phyloP scores from a whole-genome alignment of 2,329 filamentous ascomycete genomes.

The Blumeriella jaapii region DNA sequence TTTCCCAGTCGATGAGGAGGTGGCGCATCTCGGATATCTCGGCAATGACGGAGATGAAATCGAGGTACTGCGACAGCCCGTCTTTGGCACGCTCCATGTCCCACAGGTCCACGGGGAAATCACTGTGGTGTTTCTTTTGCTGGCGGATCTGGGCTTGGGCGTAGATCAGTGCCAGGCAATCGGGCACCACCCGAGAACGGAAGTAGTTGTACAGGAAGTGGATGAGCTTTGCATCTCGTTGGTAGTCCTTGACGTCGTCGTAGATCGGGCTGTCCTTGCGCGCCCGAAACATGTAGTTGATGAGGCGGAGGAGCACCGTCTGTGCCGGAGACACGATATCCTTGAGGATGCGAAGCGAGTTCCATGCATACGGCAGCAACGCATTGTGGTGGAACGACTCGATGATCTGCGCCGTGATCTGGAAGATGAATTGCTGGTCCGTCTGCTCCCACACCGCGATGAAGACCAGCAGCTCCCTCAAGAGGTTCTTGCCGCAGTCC shows the following conservation, averaged over 20 bases:
- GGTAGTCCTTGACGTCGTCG: conserved; percentile 40
- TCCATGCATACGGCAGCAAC: conserved; percentile 84
- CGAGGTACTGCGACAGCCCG: conserved; percentile 84
- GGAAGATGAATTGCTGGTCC: conserved; percentile 88
- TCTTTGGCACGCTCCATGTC: conserved; percentile 97
- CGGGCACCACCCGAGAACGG: conserved; percentile 81
- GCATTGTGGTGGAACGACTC: conserved; percentile 84
- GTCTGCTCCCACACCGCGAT: conserved; percentile 95
- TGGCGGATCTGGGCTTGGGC: conserved; percentile 82
- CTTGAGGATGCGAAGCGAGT: conserved; percentile 81
- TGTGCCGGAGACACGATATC: conserved; percentile 94
- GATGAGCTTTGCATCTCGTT: conserved; percentile 50
- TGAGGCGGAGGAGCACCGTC: conserved; percentile 79
- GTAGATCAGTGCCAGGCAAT: conserved; percentile 89
- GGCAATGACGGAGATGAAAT: conserved; percentile 82
- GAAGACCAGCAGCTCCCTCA: conserved; percentile 87
- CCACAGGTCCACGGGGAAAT: conserved; percentile 92
- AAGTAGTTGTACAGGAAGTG: conserved; percentile 92
- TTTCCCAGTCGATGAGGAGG: conserved; percentile 84
- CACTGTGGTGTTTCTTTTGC: conserved; percentile 61
- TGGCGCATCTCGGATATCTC: conserved; percentile 75
- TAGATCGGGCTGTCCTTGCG: conserved; percentile 32
- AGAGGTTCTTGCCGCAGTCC: conserved; percentile 79
- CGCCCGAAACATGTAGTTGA: conserved; percentile 78
- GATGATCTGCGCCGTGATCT: conserved; percentile 92